phyloP scores from a whole-genome alignment of 176 grass and related monocot genomes.

The Raddia distichophylla region DNA sequence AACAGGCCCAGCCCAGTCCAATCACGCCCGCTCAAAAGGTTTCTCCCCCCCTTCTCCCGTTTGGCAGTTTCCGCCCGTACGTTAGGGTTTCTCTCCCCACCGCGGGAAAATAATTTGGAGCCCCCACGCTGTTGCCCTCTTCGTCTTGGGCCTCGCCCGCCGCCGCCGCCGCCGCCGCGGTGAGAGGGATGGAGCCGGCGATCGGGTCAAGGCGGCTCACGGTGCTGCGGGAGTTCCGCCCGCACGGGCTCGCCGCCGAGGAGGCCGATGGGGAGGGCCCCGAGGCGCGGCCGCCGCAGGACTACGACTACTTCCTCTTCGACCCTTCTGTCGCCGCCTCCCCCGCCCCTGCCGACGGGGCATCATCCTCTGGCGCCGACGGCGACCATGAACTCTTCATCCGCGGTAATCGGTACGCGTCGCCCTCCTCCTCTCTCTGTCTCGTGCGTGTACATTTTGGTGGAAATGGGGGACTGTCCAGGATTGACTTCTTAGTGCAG shows the following conservation, averaged over 20 bases:
- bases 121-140: not conserved
- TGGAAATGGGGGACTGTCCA: not conserved
- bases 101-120: not conserved
- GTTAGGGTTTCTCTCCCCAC: too few relatives aligned
- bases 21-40: too few relatives aligned
- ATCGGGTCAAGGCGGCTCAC: constrained; percentile 67
- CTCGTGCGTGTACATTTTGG: not conserved
- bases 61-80: not conserved
- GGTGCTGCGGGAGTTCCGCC: constrained; percentile 85
- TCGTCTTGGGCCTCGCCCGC: not conserved
- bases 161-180: not conserved
- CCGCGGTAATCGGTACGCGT: constrained; percentile 71
- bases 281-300: constrained; percentile 47
- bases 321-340: constrained; percentile 55
- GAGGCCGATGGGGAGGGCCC: constrained; percentile 60
- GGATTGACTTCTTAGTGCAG: not conserved
- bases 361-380: constrained; percentile 45
- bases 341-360: constrained; percentile 25
- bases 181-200: constrained; percentile 26
- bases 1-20: too few relatives aligned
- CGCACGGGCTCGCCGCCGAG: constrained; percentile 72
- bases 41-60: not conserved
- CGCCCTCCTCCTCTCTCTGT: not conserved
- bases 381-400: constrained; percentile 98
- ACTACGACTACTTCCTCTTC: constrained; percentile 85